Evolutionary conservation across 495 filamentous ascomycete genomes (phyloP), one percentile per base, ranked within the genome.

Genomic region (Poronia punctata): DNA sequence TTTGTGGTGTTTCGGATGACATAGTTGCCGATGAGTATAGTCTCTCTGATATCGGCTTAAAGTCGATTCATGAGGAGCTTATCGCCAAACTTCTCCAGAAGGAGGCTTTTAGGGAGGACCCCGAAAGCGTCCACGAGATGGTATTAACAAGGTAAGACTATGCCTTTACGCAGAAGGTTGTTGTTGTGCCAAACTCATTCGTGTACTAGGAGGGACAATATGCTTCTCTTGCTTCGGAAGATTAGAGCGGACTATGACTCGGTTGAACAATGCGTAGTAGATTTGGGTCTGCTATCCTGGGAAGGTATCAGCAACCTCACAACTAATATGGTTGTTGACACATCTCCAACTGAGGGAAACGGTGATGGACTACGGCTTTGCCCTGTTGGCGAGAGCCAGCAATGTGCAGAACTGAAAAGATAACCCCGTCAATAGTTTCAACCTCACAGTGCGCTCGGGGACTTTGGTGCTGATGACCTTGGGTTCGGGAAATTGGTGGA

Each of bases 1-100:
- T 76, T 2, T 70, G 59, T 14, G 74, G 72, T 2, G 66, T 66
- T 0, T 45, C 59, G 4, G 57, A 71, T 37, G 59, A 64, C 34
- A 36, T 53, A n/a, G 57, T 76, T 14, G 67, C 66, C 9, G 38
- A 63, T 9, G 73, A 75, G 47, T 77, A 77, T 49, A 54, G 58
- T 15, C 49, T 76, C 16, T 68, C 68, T 2, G 60, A 62, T 5
- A 15, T 68, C 8, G 70, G 64, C 0, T 35, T 66, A 10, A 42
- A 45, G 27, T 48, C 32, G 1, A 35, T 48, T 17, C 59, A 56
- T 18, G 42, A 52, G 20, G 20, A 36, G 12, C 45, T 65, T 24
- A 34, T 65, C 28, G 46, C 40, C 14, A 52, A 57, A 40, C 38
- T 62, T 45, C 47, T 59, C 48, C 34, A 49, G 24, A 53, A 56